These are phyloP conservation scores for Phaffomyces opuntiae DNA, from an alignment of 805 yeast species.

Conservation along the genomic window DNA sequence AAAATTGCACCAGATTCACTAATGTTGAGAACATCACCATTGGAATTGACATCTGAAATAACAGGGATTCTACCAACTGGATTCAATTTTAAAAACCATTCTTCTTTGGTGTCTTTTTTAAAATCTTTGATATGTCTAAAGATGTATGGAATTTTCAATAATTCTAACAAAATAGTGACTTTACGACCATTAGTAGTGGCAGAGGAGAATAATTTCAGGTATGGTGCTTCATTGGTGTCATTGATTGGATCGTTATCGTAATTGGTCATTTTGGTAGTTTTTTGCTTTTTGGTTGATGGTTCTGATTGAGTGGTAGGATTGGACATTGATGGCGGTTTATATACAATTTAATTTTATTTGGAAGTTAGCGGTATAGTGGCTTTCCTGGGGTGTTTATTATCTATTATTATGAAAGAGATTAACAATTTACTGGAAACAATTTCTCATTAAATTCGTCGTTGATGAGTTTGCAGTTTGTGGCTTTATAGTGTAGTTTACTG, in stretches of 20 bases:
- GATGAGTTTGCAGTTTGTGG: no score
- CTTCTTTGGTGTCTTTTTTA: constrained; percentile 42
- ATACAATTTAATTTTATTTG: no score
- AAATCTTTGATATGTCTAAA: constrained; percentile 30
- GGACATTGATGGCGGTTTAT: background rate
- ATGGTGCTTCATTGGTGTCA: constrained; percentile 28
- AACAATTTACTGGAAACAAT: no score
- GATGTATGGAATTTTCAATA: constrained; percentile 27
- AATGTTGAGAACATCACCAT: constrained; percentile 37
- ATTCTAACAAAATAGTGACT: constrained; percentile 29
- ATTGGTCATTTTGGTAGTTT: background rate
- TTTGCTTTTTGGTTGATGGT: background rate
- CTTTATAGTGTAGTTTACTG: no score
- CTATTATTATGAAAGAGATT: no score
- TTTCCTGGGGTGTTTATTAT: no score
- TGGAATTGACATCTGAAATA: constrained; percentile 27
- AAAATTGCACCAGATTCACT: constrained; percentile 59
- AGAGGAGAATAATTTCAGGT: constrained; percentile 34
- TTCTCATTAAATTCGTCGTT: no score
- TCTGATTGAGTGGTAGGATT: background rate
- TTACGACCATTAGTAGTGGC: constrained; percentile 36
- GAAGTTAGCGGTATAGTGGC: no score
- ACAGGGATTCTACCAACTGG: constrained; percentile 61
- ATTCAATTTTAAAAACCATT: constrained; percentile 48
- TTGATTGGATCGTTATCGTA: constrained; percentile 6